phyloP scores from a whole-genome alignment of 352 stramenopile species.

The Phytophthora podocarpi region DNA sequence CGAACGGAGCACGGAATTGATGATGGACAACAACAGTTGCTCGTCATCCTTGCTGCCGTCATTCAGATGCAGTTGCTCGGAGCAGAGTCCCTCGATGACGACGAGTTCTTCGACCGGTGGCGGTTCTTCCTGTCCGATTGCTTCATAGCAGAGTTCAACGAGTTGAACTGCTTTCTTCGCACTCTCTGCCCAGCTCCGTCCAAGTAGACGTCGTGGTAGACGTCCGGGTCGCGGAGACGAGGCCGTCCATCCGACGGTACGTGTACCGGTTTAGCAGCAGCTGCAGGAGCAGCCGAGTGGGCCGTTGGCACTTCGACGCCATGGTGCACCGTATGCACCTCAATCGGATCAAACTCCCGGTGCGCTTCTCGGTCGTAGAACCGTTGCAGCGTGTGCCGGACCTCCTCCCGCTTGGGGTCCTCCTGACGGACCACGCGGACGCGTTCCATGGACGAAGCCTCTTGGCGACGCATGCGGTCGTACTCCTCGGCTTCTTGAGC shows the following conservation, averaged over 20 bases:
- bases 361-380: slow-evolving; percentile 50
- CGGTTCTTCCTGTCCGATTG: slow-evolving; percentile 51
- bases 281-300: slow-evolving; percentile 16
- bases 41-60: not conserved
- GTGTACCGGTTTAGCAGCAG: slow-evolving; percentile 5
- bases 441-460: slow-evolving; percentile 71
- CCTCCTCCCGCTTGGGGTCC: slow-evolving; percentile 48
- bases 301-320: slow-evolving; percentile 6
- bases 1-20: slow-evolving; percentile 3
- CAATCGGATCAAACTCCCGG: slow-evolving; percentile 22
- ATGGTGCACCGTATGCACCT: slow-evolving; percentile 16
- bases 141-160: slow-evolving; percentile 45
- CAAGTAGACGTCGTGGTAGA: slow-evolving; percentile 44
- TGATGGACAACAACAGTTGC: not conserved
- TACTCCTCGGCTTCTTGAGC: slow-evolving; percentile 78
- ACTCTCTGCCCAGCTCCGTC: slow-evolving; percentile 36
- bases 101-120: slow-evolving; percentile 35
- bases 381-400: slow-evolving; percentile 52
- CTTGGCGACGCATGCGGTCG: slow-evolving; percentile 67
- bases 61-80: slow-evolving; percentile 33
- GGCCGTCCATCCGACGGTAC: slow-evolving; percentile 34
- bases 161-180: slow-evolving; percentile 48
- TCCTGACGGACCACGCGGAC: slow-evolving; percentile 64
- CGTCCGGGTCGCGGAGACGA: slow-evolving; percentile 36
- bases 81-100: slow-evolving; percentile 10